These are phyloP conservation scores for Talaromyces sp. DNA, from an alignment of 2,329 filamentous ascomycete species.

Conservation along the genomic window DNA sequence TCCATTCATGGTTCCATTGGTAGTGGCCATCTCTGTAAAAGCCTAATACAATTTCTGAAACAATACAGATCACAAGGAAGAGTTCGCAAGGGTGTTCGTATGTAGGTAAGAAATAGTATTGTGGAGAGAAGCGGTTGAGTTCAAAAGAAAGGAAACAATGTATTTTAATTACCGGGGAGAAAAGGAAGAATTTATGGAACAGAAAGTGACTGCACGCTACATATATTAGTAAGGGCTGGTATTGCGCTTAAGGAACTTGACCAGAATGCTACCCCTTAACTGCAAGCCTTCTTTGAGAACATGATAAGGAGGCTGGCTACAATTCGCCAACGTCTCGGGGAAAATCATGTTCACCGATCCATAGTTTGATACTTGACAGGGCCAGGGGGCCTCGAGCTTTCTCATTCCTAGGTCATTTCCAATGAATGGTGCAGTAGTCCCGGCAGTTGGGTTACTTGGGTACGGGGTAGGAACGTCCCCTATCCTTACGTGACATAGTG, in stretches of 20 bases:
- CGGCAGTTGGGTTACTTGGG: too few relatives aligned
- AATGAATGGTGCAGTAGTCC: not conserved
- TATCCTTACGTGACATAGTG: not conserved
- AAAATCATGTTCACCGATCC: not conserved
- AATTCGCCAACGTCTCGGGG: not conserved
- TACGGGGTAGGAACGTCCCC: not conserved
- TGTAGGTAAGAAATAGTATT: not conserved
- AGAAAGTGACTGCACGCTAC: not conserved
- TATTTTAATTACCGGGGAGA: not conserved
- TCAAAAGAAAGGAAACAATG: not conserved
- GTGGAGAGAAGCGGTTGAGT: not conserved
- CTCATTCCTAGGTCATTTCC: not conserved
- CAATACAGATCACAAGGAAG: not conserved
- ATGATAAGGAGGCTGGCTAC: not conserved
- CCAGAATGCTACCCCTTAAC: not conserved
- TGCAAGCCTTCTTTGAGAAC: not conserved
- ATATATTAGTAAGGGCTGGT: not conserved
- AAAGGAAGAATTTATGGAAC: not conserved
- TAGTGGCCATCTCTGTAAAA: constrained; percentile 2
- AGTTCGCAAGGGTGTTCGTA: not conserved
- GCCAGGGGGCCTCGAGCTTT: not conserved
- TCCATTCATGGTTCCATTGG: not conserved
- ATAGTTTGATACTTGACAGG: not conserved
- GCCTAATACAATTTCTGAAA: not conserved
- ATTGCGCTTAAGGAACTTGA: not conserved